Conservation (phyloP, 1,284 basidiomycete species). For the Cryptococcus sp. region DNA sequence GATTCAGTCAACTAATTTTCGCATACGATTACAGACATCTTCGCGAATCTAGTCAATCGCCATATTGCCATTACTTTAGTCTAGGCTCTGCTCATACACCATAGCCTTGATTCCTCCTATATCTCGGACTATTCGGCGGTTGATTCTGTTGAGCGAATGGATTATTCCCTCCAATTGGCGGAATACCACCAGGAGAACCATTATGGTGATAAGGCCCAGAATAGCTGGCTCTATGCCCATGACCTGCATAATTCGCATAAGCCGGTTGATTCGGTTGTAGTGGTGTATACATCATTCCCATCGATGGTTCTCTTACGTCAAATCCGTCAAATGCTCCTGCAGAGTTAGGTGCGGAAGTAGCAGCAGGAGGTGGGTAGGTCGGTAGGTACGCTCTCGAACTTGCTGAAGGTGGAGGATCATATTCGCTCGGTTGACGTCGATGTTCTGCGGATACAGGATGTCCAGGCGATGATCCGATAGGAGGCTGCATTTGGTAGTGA, state of each 20-base stretch:
- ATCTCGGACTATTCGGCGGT: slow-evolving; percentile 15
- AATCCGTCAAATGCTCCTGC: slow-evolving; percentile 36
- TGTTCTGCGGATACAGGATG: slow-evolving; percentile 11
- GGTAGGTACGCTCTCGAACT: slow-evolving; percentile 28
- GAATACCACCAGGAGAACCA: background rate
- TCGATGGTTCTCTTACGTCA: slow-evolving; percentile 25
- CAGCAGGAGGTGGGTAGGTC: slow-evolving; percentile 44
- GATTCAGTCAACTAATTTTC: too few relatives aligned
- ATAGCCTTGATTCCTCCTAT: slow-evolving; percentile 24
- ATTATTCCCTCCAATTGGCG: slow-evolving; percentile 9
- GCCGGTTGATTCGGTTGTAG: slow-evolving; percentile 30
- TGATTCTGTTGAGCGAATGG: slow-evolving; percentile 10
- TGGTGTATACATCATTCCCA: slow-evolving; percentile 44
- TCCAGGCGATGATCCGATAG: slow-evolving; percentile 27
- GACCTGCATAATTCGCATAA: slow-evolving; percentile 6
- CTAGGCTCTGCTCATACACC: slow-evolving; percentile 4
- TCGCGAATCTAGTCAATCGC: too few relatives aligned
- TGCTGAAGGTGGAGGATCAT: slow-evolving; percentile 24
- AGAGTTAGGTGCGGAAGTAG: slow-evolving; percentile 22
- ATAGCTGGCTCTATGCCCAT: slow-evolving; percentile 28
- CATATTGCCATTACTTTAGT: too few relatives aligned
- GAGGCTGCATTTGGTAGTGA: slow-evolving; percentile 40
- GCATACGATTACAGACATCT: too few relatives aligned
- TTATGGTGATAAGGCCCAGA: slow-evolving; percentile 29
- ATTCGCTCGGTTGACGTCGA: slow-evolving; percentile 27